These are phyloP conservation scores for Kalmanozyma brasiliensis DNA, from an alignment of 1,284 basidiomycete genomes.

Conservation along the genomic window DNA sequence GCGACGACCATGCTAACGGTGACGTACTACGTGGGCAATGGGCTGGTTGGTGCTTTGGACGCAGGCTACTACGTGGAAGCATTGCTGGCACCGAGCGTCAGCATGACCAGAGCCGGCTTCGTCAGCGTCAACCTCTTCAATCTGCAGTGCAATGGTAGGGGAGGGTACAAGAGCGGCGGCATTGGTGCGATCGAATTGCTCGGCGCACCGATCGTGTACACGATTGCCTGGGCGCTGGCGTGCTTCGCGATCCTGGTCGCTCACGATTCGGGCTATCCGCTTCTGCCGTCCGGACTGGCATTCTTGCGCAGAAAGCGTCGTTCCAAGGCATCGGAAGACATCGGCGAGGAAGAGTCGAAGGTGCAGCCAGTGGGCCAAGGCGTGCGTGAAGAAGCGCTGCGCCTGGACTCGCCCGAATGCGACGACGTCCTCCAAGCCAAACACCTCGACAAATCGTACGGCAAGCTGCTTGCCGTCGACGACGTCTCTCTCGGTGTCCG, in stretches of 20 bases:
- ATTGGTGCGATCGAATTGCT: slow-evolving; percentile 72
- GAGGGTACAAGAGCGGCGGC: slow-evolving; percentile 70
- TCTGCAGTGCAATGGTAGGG: slow-evolving; percentile 76
- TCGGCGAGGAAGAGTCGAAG: slow-evolving; percentile 19
- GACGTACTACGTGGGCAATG: slow-evolving; percentile 76
- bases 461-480: slow-evolving; percentile 75
- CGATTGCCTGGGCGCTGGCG: slow-evolving; percentile 72
- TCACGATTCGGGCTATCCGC: slow-evolving; percentile 72
- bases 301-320: slow-evolving; percentile 10
- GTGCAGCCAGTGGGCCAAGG: slow-evolving; percentile 67
- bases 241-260: slow-evolving; percentile 74
- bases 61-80: slow-evolving; percentile 78
- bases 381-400: slow-evolving; percentile 73
- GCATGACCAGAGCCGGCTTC: slow-evolving; percentile 76
- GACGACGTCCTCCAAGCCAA: slow-evolving; percentile 75
- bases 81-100: slow-evolving; percentile 77
- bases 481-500: slow-evolving; percentile 78
- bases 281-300: slow-evolving; percentile 13
- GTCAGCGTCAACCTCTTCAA: slow-evolving; percentile 82
- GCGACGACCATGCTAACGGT: slow-evolving; percentile 76
- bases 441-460: slow-evolving; percentile 77
- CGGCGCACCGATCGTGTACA: slow-evolving; percentile 80
- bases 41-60: slow-evolving; percentile 72
- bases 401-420: slow-evolving; percentile 70
- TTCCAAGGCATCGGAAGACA: neutral